These are phyloP conservation scores for Paralagenidium karlingii DNA, from an alignment of 352 stramenopile species.

Conservation along the genomic window DNA sequence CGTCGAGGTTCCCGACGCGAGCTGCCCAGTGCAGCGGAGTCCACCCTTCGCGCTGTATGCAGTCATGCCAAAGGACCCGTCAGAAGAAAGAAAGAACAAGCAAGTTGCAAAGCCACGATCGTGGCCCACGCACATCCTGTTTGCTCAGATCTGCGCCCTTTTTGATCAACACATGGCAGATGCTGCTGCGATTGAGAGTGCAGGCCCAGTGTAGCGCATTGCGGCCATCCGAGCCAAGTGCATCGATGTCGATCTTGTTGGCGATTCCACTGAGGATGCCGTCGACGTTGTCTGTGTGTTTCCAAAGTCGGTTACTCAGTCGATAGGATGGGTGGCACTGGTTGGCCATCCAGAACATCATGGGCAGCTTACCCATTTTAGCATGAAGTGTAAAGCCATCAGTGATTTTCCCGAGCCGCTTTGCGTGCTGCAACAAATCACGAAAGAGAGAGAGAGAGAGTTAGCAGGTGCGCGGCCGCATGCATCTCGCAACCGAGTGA, in stretches of 20 bases:
- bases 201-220: conserved; percentile 75
- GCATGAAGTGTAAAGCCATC: conserved; percentile 60
- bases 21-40: conserved; percentile 67
- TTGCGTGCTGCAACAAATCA: conserved; percentile 15
- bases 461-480: too few relatives aligned
- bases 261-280: conserved; percentile 53
- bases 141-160: conserved; percentile 63
- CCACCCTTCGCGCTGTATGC: conserved; percentile 48
- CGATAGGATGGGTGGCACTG: neutral
- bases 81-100: neutral
- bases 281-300: conserved; percentile 56
- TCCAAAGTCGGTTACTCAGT: too few relatives aligned
- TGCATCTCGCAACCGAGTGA: too few relatives aligned
- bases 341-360: neutral
- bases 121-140: conserved; percentile 35
- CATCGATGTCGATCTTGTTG: conserved; percentile 61
- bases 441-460: neutral
- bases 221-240: conserved; percentile 55
- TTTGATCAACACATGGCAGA: conserved; percentile 72
- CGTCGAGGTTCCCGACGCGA: conserved; percentile 56
- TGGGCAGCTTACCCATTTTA: conserved; percentile 28
- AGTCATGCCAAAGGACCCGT: neutral
- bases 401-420: conserved; percentile 22
- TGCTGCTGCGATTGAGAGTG: conserved; percentile 57
- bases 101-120: neutral